Conservation (phyloP, 768 basidiomycete genomes). For the Lactifluus rugatus region DNA sequence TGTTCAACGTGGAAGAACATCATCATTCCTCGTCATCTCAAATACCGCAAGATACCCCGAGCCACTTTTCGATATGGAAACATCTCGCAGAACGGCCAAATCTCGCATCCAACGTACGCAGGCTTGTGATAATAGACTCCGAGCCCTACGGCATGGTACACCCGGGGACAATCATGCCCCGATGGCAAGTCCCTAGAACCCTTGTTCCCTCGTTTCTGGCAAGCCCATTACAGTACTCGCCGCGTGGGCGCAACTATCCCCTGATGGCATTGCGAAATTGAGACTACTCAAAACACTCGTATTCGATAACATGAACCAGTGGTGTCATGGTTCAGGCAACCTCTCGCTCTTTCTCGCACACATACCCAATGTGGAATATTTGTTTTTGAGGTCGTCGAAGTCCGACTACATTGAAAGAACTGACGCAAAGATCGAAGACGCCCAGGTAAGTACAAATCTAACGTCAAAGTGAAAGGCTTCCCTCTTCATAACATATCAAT, state of each 20-base stretch:
- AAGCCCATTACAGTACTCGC: neutral
- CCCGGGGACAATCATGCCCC: neutral
- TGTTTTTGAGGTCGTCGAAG: constrained; percentile 10
- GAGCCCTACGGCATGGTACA: neutral
- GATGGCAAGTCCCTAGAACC: constrained; percentile 7
- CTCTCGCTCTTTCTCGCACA: constrained; percentile 14
- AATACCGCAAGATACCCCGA: constrained; percentile 12
- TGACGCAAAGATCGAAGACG: neutral
- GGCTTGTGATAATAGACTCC: constrained; percentile 4
- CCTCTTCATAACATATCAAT: neutral
- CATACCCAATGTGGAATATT: constrained; percentile 10
- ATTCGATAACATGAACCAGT: constrained; percentile 10
- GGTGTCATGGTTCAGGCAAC: constrained; percentile 5
- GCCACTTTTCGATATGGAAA: constrained; percentile 7
- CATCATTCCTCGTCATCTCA: constrained; percentile 15
- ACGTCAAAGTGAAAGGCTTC: neutral
- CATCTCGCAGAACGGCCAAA: constrained; percentile 15
- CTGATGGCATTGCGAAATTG: constrained; percentile 11
- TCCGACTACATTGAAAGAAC: neutral
- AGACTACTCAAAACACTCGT: constrained; percentile 9
- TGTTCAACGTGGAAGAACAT: constrained; percentile 12
- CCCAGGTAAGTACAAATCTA: neutral
- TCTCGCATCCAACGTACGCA: constrained; percentile 15
- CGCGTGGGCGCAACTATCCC: neutral
- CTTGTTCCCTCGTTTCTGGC: neutral